These are phyloP conservation scores for Senna siamea DNA, from an alignment of 306 rosid species.

Conservation along the genomic window DNA sequence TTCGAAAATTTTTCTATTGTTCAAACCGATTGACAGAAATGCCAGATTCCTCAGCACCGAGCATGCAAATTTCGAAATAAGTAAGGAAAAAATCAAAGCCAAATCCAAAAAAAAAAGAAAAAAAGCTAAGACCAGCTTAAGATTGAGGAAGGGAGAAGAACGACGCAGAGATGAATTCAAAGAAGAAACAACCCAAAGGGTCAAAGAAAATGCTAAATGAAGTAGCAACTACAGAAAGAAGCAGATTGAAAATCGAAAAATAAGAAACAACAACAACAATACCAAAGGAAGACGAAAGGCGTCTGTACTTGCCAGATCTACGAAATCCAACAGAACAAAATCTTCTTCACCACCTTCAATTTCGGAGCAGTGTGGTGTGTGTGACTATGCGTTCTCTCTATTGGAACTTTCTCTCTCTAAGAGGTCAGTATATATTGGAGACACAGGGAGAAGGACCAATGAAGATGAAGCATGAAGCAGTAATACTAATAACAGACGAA, in stretches of 20 bases:
- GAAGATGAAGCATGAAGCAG: background rate
- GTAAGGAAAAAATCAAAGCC: conserved; percentile 5
- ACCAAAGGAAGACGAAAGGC: background rate
- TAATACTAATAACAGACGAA: too few relatives aligned
- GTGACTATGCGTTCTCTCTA: background rate
- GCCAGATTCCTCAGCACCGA: conserved; percentile 20
- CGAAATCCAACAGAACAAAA: conserved; percentile 35
- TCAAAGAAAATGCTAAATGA: conserved; percentile 12
- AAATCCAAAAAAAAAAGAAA: conserved; percentile 25
- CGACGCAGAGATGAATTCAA: too few relatives aligned
- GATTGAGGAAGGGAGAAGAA: too few relatives aligned
- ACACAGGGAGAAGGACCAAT: background rate
- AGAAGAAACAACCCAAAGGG: conserved; percentile 33
- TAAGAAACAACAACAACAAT: background rate
- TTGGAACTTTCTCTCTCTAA: conserved; percentile 26
- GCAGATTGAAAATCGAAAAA: conserved; percentile 2
- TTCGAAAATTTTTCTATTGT: conserved; percentile 16
- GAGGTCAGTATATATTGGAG: background rate
- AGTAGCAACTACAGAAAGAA: conserved; percentile 27
- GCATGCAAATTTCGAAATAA: conserved; percentile 22
- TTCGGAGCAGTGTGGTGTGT: conserved; percentile 43
- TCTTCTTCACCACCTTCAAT: conserved; percentile 37
- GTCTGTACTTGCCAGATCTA: conserved; percentile 51
- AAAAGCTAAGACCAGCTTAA: background rate
- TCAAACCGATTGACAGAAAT: conserved; percentile 7